phyloP scores from a whole-genome alignment of 1,284 basidiomycete species.

The Cutaneotrichosporon cutaneum region DNA sequence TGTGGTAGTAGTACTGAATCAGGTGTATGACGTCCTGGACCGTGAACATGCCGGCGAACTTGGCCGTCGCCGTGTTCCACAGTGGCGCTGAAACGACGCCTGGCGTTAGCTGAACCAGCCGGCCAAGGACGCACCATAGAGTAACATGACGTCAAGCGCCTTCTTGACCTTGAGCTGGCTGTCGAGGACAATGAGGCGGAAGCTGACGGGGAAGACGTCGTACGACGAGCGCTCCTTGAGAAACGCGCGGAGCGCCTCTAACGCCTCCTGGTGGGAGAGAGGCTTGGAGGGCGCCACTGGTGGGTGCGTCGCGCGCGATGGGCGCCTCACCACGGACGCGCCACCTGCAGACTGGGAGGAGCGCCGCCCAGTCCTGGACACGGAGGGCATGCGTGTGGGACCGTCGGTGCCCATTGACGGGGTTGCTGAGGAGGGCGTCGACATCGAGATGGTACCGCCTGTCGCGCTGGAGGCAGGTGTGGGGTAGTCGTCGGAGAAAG shows the following conservation, averaged over 20 bases:
- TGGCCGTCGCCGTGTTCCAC: constrained; percentile 91
- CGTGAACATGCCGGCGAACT: constrained; percentile 91
- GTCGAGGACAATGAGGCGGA: constrained; percentile 93
- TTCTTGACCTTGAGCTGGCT: constrained; percentile 91
- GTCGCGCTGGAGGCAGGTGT: background rate
- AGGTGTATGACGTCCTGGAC: constrained; percentile 94
- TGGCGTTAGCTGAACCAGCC: constrained; percentile 44
- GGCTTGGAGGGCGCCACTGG: constrained; percentile 35
- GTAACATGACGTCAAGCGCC: constrained; percentile 80
- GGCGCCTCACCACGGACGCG: constrained; percentile 34
- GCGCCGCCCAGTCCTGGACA: constrained; percentile 20
- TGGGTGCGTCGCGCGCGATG: constrained; percentile 43
- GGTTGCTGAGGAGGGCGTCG: constrained; percentile 4
- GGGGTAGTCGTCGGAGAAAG: background rate
- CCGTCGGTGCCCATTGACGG: constrained; percentile 7
- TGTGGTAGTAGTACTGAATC: constrained; percentile 91
- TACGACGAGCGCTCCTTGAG: constrained; percentile 83
- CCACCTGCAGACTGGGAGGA: constrained; percentile 21
- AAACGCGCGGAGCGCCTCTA: constrained; percentile 75
- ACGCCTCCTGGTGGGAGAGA: constrained; percentile 65
- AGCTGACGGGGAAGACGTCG: constrained; percentile 94
- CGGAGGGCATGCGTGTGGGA: constrained; percentile 17
- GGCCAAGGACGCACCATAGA: constrained; percentile 65
- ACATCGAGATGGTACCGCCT: constrained; percentile 9
- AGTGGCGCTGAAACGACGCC: constrained; percentile 96